Evolutionary conservation across 2,329 filamentous ascomycete species (phyloP).

Genomic region (Xylariaceae sp.): DNA sequence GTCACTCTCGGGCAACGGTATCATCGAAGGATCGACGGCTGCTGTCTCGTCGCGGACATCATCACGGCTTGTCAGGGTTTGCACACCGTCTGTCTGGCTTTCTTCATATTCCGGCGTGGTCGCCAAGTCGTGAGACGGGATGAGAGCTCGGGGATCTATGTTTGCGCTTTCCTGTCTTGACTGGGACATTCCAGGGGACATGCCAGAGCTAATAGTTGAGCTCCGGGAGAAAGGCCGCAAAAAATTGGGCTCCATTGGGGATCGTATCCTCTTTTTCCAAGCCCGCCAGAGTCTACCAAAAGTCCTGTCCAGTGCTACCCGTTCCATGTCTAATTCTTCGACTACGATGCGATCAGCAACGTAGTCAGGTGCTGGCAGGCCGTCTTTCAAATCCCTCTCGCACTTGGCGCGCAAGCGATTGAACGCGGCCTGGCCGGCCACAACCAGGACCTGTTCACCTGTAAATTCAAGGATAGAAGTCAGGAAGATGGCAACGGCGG

Average conservation of each 20-base stretch:
- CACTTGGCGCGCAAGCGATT: conserved; percentile 60
- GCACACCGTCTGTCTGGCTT: background rate
- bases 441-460: conserved; percentile 84
- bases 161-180: conserved; percentile 39
- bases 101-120: conserved; percentile 24
- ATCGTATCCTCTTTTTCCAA: conserved; percentile 84
- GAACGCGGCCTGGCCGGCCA: conserved; percentile 81
- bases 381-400: conserved; percentile 58
- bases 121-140: conserved; percentile 21
- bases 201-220: conserved; percentile 36
- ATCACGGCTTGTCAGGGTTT: conserved; percentile 1
- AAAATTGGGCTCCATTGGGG: conserved; percentile 47
- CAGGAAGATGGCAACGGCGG: conserved; percentile 90
- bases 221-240: conserved; percentile 50
- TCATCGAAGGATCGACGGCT: conserved; percentile 49
- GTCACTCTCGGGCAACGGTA: conserved; percentile 66
- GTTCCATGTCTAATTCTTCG: conserved; percentile 89
- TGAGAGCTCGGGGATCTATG: conserved; percentile 41
- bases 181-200: conserved; percentile 33
- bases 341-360: conserved; percentile 70
- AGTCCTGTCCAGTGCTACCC: conserved; percentile 83
- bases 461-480: conserved; percentile 93
- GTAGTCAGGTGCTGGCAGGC: conserved; percentile 44
- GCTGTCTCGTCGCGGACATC: conserved; percentile 9
- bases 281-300: conserved; percentile 88